A percentile compares a stretch with the other conserved stretches of the same genome.
phyloP scores from a whole-genome alignment of 495 filamentous ascomycete species.

The Penicillium pancosmium region DNA sequence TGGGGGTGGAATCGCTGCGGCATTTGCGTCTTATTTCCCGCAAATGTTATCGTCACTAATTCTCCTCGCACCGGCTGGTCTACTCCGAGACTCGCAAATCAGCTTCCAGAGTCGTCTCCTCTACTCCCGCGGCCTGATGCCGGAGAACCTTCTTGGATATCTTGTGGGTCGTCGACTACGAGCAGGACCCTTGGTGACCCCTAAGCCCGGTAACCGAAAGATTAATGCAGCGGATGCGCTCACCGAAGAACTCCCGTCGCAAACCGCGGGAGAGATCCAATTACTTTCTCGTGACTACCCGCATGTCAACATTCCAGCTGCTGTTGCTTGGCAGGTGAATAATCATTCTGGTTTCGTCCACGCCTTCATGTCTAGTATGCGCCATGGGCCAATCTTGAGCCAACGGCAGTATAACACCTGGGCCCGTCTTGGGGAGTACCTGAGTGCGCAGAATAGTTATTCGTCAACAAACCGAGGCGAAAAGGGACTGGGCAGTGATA shows the following conservation, averaged over 20 bases:
- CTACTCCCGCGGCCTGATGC: constrained; percentile 61
- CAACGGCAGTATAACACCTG: constrained; percentile 56
- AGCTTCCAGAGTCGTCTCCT: constrained; percentile 60
- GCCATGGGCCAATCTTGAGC: constrained; percentile 55
- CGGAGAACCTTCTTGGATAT: constrained; percentile 55
- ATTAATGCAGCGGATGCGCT: constrained; percentile 39
- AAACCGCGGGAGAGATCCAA: constrained; percentile 40
- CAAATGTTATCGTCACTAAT: constrained; percentile 65
- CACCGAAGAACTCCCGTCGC: constrained; percentile 41
- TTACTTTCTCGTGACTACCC: constrained; percentile 49
- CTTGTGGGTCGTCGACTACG: constrained; percentile 59
- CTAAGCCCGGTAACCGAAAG: constrained; percentile 39
- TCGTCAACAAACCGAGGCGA: constrained; percentile 18
- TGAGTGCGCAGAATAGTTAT: constrained; percentile 46
- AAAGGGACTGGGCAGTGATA: constrained; percentile 44
- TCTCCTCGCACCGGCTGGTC: constrained; percentile 74
- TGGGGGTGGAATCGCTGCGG: constrained; percentile 74
- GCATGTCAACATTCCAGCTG: constrained; percentile 43
- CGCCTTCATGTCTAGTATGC: constrained; percentile 60
- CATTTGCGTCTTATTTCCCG: constrained; percentile 75
- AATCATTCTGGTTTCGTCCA: constrained; percentile 58
- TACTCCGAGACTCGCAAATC: constrained; percentile 68
- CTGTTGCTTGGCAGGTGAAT: constrained; percentile 59
- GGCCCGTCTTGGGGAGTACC: constrained; percentile 53
- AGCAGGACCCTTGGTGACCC: constrained; percentile 41